Evolutionary conservation across 2,329 filamentous ascomycete species (phyloP), one percentile per base, ranked within the genome.

Genomic region (Coccinonectria pachysandricola): DNA sequence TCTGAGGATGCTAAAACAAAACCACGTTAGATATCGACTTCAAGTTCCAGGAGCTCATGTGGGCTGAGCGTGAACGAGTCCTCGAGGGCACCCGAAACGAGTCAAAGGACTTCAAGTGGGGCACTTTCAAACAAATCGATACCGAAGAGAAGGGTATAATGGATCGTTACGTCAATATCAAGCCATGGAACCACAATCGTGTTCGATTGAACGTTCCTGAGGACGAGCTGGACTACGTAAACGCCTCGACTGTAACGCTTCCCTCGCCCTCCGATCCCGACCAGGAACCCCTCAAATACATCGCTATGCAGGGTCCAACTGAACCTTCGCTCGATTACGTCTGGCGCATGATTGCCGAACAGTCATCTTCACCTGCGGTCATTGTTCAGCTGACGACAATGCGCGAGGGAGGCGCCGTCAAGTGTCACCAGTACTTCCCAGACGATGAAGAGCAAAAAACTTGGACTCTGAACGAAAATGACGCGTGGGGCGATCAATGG

Each of bases 321-420:
- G 56, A 66, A 33, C 71, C 73, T 14, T 83, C 81, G 10, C 67
- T 79, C 29, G 73, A 77, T 40, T 85, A 93, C 48, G 82, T 93
- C 39, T 98, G 88, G 83, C 83, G 91, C 48, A 98, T 98, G 91
- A 65, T 95, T 18, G 82, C 83, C 51, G 78, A 92, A 46, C 84
- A 92, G 54, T 54, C 68, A 26, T 48, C 60, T 14, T 75, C 77
- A 23, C 74, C 79, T 3, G 85, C 75, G 2, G 84, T 96, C 30
- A 79, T 96, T 27, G 78, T 96, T 31, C 95, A 96, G 83, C 71
- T 98, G 36, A 98, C 88, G 3, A 84, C 86, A 50, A 88, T 85
- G 14, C 68, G 82, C 48, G 88, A 96, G 54, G 66, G 70, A 16
- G 69, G 72, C 31, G 63, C 71, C 45, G 75, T 92, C 53, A 94